These are phyloP conservation scores for Trametes versicolor DNA, from an alignment of 1,284 basidiomycete genomes.

Conservation along the genomic window DNA sequence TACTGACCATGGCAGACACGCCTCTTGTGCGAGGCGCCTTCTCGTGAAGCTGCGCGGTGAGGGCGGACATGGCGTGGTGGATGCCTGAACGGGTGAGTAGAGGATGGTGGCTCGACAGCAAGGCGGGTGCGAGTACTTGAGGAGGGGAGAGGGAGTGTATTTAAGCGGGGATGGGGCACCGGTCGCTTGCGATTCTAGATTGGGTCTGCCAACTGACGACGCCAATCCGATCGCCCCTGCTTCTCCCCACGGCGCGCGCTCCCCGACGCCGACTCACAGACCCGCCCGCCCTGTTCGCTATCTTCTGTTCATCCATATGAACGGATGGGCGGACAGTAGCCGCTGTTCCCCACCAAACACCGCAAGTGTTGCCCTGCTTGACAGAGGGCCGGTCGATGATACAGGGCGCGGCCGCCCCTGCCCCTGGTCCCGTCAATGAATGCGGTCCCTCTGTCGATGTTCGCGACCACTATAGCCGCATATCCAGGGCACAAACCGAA, in stretches of 20 bases:
- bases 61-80: constrained; percentile 28
- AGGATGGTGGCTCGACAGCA: constrained; percentile 4
- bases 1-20: constrained; percentile 44
- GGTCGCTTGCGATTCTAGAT: constrained; percentile 8
- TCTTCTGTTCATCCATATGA: neutral
- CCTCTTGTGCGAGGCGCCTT: constrained; percentile 43
- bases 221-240: neutral
- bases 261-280: constrained; percentile 6
- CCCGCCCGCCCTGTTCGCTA: neutral
- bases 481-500: neutral
- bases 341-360: neutral
- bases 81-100: constrained; percentile 3
- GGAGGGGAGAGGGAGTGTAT: neutral
- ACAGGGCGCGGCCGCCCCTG: neutral
- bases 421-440: neutral
- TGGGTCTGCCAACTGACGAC: neutral
- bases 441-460: neutral
- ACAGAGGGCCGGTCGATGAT: neutral
- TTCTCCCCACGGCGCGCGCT: constrained; percentile 6
- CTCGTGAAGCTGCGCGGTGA: constrained; percentile 27
- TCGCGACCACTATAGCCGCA: neutral
- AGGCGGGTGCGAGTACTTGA: neutral
- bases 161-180: constrained; percentile 11
- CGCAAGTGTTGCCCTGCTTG: neutral
- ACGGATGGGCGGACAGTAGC: neutral